Evolutionary conservation across 1,284 basidiomycete genomes (phyloP), one percentile per base, ranked within the genome.

Genomic region (Paramarasmius palmivorus): DNA sequence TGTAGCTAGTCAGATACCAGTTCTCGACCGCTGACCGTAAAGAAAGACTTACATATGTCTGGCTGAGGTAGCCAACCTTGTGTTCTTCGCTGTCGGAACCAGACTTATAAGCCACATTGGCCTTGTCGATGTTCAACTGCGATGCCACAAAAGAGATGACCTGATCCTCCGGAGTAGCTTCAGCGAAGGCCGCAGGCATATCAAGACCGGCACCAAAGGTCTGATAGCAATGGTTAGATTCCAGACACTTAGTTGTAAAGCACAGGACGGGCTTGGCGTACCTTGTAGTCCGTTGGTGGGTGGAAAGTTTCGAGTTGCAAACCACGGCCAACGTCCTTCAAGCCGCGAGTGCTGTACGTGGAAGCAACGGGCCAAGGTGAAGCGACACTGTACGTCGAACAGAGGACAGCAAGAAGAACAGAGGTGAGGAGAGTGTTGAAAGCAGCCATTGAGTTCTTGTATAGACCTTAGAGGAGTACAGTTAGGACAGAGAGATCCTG

Each of bases 121-220:
- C 60, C 3, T 63, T 45, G 38, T 63, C 57, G 6, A 74, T 53
- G 3, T 62, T 61, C 32, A 74, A 65, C 40, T 65, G 67, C 2
- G 65, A 64, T 29, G 65, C 59, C 15, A 73, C 58, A 61, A 74
- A 76, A 1, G 69, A 58, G 22, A 69, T 57, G 23, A 74, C 68
- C n/a, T 66, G 63, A 17, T 70, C 69, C 39, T 68, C 61, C 7
- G 70, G 49, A 22, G 57, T 60, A 26, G 59, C 54, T 26, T 61
- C 59, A 4, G 46, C 68, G 8, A 70, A 68, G 48, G 64, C 69
- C 25, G 63, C 56, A 1, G 73, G 68, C 51, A 71, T 68, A 20
- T 73, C 72, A 22, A 76, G 60, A 15, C 77, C 77, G 10, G 61
- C 60, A 40, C 71, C 76, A 57, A 75, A 81, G 15, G 73, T 76